These are phyloP conservation scores for Boletus reticuloceps DNA, from an alignment of 768 basidiomycete species.

Conservation along the genomic window DNA sequence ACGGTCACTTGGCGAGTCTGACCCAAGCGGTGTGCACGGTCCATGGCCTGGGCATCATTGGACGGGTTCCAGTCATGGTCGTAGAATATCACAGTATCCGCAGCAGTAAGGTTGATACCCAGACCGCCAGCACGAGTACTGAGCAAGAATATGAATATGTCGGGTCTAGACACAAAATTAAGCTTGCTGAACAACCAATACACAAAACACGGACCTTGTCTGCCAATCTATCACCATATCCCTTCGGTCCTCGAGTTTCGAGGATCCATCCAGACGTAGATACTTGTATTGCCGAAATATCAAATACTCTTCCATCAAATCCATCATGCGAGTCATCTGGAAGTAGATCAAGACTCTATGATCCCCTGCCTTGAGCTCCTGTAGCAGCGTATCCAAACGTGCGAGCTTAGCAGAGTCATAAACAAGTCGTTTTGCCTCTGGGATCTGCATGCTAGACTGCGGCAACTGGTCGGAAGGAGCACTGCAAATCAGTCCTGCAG, in stretches of 20 bases:
- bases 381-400: conserved; percentile 81
- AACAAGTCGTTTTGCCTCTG: conserved; percentile 91
- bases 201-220: conserved; percentile 61
- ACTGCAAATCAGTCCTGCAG: conserved; percentile 61
- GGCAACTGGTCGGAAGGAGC: conserved; percentile 78
- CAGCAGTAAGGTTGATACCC: conserved; percentile 93
- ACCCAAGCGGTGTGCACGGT: conserved; percentile 93
- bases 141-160: conserved; percentile 91
- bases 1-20: conserved; percentile 98
- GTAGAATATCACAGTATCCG: conserved; percentile 30
- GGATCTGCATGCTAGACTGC: conserved; percentile 82
- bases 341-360: conserved; percentile 96
- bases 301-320: conserved; percentile 97
- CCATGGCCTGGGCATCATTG: conserved; percentile 98
- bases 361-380: conserved; percentile 88
- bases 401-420: conserved; percentile 97
- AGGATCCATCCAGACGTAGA: conserved; percentile 87
- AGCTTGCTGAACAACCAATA: neutral
- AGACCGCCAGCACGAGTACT: conserved; percentile 96
- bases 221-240: conserved; percentile 99
- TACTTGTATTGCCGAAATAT: conserved; percentile 97
- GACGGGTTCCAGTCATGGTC: conserved; percentile 66
- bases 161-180: conserved; percentile 43
- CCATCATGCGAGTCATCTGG: conserved; percentile 99
- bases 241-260: conserved; percentile 91